Base-by-base conservation (phyloP, 805 yeast species). In the Pichia deserticola region DNA sequence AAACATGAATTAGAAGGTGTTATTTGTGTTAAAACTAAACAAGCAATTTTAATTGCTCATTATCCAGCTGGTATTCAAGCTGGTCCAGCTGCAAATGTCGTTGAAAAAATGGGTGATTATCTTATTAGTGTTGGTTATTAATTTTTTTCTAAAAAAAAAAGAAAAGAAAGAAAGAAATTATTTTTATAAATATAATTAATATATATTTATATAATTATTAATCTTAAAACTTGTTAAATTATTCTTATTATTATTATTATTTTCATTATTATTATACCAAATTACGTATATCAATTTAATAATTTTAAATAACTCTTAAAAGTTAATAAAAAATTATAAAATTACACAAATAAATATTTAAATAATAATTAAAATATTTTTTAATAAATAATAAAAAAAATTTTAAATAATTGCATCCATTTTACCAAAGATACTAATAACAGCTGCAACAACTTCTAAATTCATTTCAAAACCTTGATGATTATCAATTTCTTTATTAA, bases 51-150 rank as follows among this genome's bases (percentile, higher is more conserved):
- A 63, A 72, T 93, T 60, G 97, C 93, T n/a, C 98, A 93, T 69
- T 93, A 93, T 66, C 93, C 95, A 13, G 79, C 86, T 11, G 90
- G 90, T 49, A 85, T 87, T 43, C 92, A 84, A 67, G 88, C 98
- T 34, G 97, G 96, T 59, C 96, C 88, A 65, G 98, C 98, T 47
- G 86, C 97, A 52, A 81, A 85, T 62, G 86, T 90, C 55, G 96
- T 92, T 50, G 99, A 93, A 69, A 92, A 89, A 64, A 77, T 93
- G 73, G 98, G 96, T 43, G 98, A 93, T 67, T 90, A 93, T 65
- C 78, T 93, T 71, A 89, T 92, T 65, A 75, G 89, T 61, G 92
- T 86, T 48, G 86, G 89, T 51, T 90, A 87, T 69, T 92, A 76
- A 62, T 13, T 36, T 10, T 34, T n/a, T 30, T 32, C 12, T 42